Evolutionary conservation across 768 basidiomycete species (phyloP).

Genomic region (Termitomyces sp.): DNA sequence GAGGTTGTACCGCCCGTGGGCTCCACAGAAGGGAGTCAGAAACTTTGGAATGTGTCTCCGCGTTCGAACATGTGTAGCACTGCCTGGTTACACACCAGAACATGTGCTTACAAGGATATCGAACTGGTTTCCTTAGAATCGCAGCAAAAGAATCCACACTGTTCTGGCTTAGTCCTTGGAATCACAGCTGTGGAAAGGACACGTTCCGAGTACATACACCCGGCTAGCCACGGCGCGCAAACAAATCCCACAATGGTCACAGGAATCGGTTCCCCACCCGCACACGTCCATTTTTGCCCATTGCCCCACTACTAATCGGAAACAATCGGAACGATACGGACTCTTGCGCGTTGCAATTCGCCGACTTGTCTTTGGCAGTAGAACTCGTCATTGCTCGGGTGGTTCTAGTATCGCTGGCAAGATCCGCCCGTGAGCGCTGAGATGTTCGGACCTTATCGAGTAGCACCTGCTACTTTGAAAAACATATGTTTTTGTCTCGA

Average conservation of each 20-base stretch:
- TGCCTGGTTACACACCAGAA: neutral
- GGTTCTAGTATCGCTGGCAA: neutral
- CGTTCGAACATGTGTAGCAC: neutral
- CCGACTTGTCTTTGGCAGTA: neutral
- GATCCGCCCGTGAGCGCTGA: constrained; percentile 7
- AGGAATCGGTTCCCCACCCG: neutral
- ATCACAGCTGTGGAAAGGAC: neutral
- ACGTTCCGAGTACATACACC: neutral
- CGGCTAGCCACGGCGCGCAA: neutral
- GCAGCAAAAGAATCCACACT: neutral
- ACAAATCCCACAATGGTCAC: neutral
- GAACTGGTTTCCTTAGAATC: constrained; percentile 6
- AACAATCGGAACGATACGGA: neutral
- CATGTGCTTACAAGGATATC: neutral
- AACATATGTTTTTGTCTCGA: neutral
- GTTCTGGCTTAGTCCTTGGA: neutral
- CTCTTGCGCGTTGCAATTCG: neutral
- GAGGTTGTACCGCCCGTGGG: neutral
- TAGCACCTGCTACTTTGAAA: neutral
- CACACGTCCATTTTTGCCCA: neutral
- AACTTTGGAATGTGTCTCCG: neutral
- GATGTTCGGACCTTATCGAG: neutral
- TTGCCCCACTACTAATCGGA: neutral
- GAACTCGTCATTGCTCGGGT: neutral
- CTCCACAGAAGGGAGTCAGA: constrained; percentile 2